Evolutionary conservation across 768 basidiomycete genomes (phyloP).

Genomic region (Pleurotus eryngii): DNA sequence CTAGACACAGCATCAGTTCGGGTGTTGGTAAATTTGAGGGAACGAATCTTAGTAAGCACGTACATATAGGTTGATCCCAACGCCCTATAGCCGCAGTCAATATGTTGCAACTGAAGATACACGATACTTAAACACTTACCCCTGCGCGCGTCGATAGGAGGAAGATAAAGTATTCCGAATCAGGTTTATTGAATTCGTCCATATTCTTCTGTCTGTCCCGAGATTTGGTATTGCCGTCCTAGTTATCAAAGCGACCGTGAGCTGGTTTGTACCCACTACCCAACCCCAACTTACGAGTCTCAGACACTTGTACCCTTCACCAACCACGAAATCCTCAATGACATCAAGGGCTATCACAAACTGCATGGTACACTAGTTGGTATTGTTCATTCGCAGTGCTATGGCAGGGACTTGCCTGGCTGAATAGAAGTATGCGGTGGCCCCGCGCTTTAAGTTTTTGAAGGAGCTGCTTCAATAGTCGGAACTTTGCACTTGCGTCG

Average conservation of each 20-base stretch:
- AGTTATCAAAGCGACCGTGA: constrained; percentile 8
- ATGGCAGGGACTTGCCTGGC: constrained; percentile 56
- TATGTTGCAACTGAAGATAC: background rate
- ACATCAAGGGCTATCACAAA: constrained; percentile 86
- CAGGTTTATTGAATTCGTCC: constrained; percentile 89
- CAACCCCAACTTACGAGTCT: constrained; percentile 50
- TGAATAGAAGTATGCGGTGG: constrained; percentile 88
- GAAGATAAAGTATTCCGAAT: constrained; percentile 88
- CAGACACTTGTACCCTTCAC: constrained; percentile 77
- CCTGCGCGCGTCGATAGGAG: constrained; percentile 91
- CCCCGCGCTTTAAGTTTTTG: constrained; percentile 83
- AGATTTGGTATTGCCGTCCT: constrained; percentile 91
- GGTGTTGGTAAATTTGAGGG: too few species aligned
- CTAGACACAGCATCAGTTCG: constrained; percentile 30
- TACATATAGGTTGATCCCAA: constrained; percentile 81
- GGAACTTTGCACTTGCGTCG: constrained; percentile 82
- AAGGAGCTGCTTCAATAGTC: constrained; percentile 70
- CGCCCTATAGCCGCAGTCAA: constrained; percentile 44
- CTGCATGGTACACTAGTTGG: constrained; percentile 35
- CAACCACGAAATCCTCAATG: constrained; percentile 83
- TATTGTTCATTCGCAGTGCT: background rate
- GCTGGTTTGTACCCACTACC: background rate
- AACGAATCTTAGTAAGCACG: constrained; percentile 9
- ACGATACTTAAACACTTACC: constrained; percentile 25
- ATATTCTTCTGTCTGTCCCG: constrained; percentile 87